phyloP scores from a whole-genome alignment of 305 asterid genomes.

The Petunia hybrid region DNA sequence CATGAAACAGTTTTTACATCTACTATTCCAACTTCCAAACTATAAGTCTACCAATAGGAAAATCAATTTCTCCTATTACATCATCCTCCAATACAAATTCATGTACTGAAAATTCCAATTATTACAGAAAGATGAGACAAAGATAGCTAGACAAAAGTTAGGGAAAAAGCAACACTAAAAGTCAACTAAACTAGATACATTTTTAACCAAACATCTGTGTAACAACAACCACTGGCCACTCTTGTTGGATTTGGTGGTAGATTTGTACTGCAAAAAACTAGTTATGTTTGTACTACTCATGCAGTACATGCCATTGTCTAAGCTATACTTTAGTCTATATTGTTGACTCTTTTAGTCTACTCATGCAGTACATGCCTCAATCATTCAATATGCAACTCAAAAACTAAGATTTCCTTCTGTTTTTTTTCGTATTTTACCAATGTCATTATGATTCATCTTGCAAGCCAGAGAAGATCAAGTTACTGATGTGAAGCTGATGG shows the following conservation, averaged over 20 bases:
- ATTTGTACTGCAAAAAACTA: not conserved
- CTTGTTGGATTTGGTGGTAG: too few relatives aligned
- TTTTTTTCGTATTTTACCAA: too few relatives aligned
- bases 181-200: not conserved
- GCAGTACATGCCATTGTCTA: not conserved
- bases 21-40: not conserved
- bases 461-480: conserved; percentile 21
- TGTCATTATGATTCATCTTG: not conserved
- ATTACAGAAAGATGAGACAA: not conserved
- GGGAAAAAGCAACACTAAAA: too few relatives aligned
- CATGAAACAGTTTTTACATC: not conserved
- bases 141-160: too few relatives aligned
- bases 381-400: not conserved
- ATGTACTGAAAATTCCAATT: not conserved
- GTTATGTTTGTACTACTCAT: not conserved
- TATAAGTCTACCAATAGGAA: not conserved
- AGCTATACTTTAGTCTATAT: not conserved
- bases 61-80: not conserved
- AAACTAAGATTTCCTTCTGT: not conserved
- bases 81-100: not conserved
- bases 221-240: too few relatives aligned
- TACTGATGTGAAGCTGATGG: not conserved
- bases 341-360: not conserved
- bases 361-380: not conserved
- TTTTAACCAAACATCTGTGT: not conserved